These are phyloP conservation scores for Poa pratensis DNA, from an alignment of 176 grass and related monocot genomes.

Conservation along the genomic window DNA sequence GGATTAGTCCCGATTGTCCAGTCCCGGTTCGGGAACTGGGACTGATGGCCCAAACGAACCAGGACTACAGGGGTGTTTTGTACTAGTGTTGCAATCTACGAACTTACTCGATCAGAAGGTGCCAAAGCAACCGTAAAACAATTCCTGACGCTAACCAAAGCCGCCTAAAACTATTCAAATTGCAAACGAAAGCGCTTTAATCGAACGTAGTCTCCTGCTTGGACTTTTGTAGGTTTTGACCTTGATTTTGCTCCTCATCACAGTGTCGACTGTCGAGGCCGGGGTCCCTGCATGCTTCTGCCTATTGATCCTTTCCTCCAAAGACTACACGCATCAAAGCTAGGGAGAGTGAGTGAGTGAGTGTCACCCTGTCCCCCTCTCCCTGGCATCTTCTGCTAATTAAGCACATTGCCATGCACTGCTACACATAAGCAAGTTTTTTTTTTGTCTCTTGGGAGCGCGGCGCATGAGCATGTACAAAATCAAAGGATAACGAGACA, in stretches of 20 bases:
- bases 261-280: background rate
- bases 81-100: slow-evolving; percentile 34
- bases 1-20: too few species aligned
- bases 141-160: slow-evolving; percentile 2
- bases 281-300: slow-evolving; percentile 3
- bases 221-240: slow-evolving; percentile 64
- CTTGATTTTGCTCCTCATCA: slow-evolving; percentile 25
- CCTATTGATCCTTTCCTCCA: slow-evolving; percentile 34
- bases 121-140: slow-evolving; percentile 38
- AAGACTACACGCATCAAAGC: slow-evolving; percentile 42
- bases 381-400: slow-evolving; percentile 24
- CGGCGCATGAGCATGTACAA: slow-evolving; percentile 27
- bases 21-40: too few species aligned
- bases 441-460: slow-evolving; percentile 13
- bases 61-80: too few species aligned
- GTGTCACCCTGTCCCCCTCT: slow-evolving; percentile 32
- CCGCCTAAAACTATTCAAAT: background rate
- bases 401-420: background rate
- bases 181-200: slow-evolving; percentile 30
- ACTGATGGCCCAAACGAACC: too few species aligned
- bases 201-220: slow-evolving; percentile 30
- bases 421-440: background rate
- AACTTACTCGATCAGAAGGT: slow-evolving; percentile 35
- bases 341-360: background rate
- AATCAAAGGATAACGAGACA: slow-evolving; percentile 18